Base-by-base conservation (phyloP, 2,329 filamentous ascomycete genomes). In the Fusarium zealandicum region DNA sequence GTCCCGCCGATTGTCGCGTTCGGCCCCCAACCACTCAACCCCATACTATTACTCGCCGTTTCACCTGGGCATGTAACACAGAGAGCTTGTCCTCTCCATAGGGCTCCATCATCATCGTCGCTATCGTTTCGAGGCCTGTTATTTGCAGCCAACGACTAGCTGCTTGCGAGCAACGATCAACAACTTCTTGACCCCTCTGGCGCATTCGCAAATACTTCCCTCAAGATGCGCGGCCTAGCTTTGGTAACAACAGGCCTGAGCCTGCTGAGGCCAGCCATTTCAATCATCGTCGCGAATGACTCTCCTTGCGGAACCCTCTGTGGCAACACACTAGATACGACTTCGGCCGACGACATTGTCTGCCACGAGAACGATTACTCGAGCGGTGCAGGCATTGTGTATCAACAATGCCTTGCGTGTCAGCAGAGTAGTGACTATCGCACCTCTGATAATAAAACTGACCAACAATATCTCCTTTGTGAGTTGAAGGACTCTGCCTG, bases 381-480 rank as follows among this genome's bases (percentile, higher is more conserved):
- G 2, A 72, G 68, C 7, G 69, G 76, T 1, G 60, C 71, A 4
- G 82, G 82, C 6, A 72, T 75, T n/a, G 76, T 84, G 33, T 84
- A 79, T 59, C 69, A 81, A 61, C 71, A 73, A 16, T 86, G 83
- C 62, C 67, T 85, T 37, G 67, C 74, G 31, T 86, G 83, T 69
- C 76, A 86, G 61, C 65, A 79, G 22, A 68, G 65, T 2, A 87
- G 85, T 69, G 69, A 72, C 5, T 84, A 74, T 12, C 80, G 57
- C n/a, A 63, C 71, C 2, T 71, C 64, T 6, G 67, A 72, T 14
- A 76, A 75, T 12, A 61, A 78, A 50, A 80, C 83, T 1, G 85
- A 88, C 61, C 70, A 81, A 10, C 75, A 83, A 59, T 80, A 76
- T 57, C 72, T 80, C 43, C 70, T 87, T 13, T 87, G 84, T 87